A percentile compares a stretch with the other conserved stretches of the same genome.
These are phyloP conservation scores for Sclerotinia sclerotiorum DNA, from an alignment of 2,329 filamentous ascomycete genomes.

Conservation along the genomic window DNA sequence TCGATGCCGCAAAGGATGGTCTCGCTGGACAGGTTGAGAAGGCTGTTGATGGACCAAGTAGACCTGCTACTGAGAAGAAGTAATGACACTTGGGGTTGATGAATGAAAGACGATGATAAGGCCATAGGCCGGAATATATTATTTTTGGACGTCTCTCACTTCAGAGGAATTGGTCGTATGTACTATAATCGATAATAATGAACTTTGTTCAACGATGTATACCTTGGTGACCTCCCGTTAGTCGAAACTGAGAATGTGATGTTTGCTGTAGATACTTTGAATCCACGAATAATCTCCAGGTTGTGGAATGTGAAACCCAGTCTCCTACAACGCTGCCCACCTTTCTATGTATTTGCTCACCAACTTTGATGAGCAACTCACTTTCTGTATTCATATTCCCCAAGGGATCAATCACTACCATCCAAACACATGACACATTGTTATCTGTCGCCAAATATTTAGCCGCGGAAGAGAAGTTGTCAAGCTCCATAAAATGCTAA, in stretches of 20 bases:
- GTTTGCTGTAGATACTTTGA: not conserved
- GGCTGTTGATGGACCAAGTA: constrained; percentile 14
- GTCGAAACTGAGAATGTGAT: not conserved
- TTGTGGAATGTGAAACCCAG: no score
- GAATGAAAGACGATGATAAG: not conserved
- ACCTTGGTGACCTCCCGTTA: not conserved
- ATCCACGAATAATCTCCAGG: not conserved
- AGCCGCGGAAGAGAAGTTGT: not conserved
- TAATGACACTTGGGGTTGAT: not conserved
- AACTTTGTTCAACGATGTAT: not conserved
- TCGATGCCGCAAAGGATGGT: constrained; percentile 11
- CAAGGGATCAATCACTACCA: no score
- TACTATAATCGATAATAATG: not conserved
- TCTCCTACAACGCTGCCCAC: not conserved
- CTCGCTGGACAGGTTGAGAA: constrained; percentile 17
- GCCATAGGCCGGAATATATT: not conserved
- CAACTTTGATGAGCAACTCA: not conserved
- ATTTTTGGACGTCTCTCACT: not conserved
- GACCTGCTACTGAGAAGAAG: constrained; percentile 17
- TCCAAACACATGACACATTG: not conserved
- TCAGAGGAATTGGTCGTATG: not conserved
- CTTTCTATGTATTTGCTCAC: not conserved
- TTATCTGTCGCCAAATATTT: no score
- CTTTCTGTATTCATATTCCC: not conserved
- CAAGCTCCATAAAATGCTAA: no score